Evolutionary conservation across 164 flowering plant species (phyloP), one percentile per base, ranked within the genome.

Genomic region (Kalanchoe fedtschenkoi): DNA sequence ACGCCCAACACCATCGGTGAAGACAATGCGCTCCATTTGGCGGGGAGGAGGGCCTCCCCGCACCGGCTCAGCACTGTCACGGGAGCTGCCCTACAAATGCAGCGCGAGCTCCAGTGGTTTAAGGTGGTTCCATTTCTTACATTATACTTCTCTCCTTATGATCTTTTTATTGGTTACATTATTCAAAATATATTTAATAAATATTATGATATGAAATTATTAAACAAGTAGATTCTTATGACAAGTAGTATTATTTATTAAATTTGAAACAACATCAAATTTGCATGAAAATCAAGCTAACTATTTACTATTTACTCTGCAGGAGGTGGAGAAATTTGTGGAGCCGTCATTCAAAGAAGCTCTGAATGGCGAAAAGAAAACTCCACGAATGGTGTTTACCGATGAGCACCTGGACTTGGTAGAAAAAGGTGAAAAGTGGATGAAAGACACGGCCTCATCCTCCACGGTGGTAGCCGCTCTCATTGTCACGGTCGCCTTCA

Each of bases 381-480:
- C 69, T 1, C 63, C 69, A 3, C 22, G 17, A 4, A 34, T 6
- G 29, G 5, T 66, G 24, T 66, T 66, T 28, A 66, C 34, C 0
- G 59, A 60, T 38, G 35, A 47, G 44, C 69, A 66, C 28, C 17
- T 33, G 26, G 35, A 22, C 2, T 17, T 66, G 15, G 16, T 21
- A 1, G 10, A 47, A 24, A 37, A 34, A 17, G 69, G 58, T 3
- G 69, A 66, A 14, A 35, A 60, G 14, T 66, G 69, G 69, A 60
- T 66, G 69, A 66, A 60, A 34, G 32, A 34, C 14, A 60, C 58
- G 0, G 63, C 64, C 7, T 13, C 33, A n/a, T n/a, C n/a, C n/a
- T n/a, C n/a, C n/a, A n/a, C n/a, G n/a, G n/a, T n/a, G n/a, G n/a
- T 67, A 17, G 65, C 70, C 15, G 60, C 70, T 22, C 65, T 67